These are phyloP conservation scores for Curvularia sp. DNA, from an alignment of 2,329 filamentous ascomycete species.

Conservation along the genomic window DNA sequence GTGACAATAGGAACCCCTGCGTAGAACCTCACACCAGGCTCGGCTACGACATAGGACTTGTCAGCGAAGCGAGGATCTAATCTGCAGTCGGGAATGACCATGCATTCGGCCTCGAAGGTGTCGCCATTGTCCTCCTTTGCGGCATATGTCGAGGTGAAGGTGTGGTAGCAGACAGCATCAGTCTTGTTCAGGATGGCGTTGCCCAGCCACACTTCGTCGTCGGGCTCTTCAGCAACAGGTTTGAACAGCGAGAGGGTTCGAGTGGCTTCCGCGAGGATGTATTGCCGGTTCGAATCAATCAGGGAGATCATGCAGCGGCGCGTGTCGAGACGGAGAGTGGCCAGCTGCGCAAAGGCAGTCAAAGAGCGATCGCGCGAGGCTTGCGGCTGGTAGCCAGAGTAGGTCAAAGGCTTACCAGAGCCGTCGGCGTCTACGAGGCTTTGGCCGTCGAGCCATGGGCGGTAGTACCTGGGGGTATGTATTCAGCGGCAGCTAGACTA, in stretches of 20 bases:
- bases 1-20: slow-evolving; percentile 43
- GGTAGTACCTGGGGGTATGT: slow-evolving; percentile 39
- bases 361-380: slow-evolving; percentile 38
- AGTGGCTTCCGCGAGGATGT: slow-evolving; percentile 51
- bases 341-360: slow-evolving; percentile 49
- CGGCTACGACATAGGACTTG: slow-evolving; percentile 34
- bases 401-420: slow-evolving; percentile 35
- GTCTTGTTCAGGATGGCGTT: slow-evolving; percentile 38
- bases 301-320: slow-evolving; percentile 48
- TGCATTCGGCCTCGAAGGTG: slow-evolving; percentile 25
- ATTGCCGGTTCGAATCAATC: slow-evolving; percentile 47
- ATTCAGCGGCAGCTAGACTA: slow-evolving; percentile 7
- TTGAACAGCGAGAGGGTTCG: slow-evolving; percentile 44
- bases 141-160: slow-evolving; percentile 35
- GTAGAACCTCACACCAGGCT: slow-evolving; percentile 43
- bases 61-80: slow-evolving; percentile 34
- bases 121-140: slow-evolving; percentile 32
- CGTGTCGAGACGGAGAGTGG: slow-evolving; percentile 42
- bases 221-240: slow-evolving; percentile 28
- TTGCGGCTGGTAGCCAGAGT: slow-evolving; percentile 32
- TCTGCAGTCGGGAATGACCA: slow-evolving; percentile 39
- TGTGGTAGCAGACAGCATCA: slow-evolving; percentile 41
- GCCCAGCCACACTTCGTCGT: slow-evolving; percentile 43
- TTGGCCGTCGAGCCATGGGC: slow-evolving; percentile 48
- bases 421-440: slow-evolving; percentile 38